Conservation (phyloP, 1,284 basidiomycete genomes). For the Microbotryum lychnidis-dioicae region DNA sequence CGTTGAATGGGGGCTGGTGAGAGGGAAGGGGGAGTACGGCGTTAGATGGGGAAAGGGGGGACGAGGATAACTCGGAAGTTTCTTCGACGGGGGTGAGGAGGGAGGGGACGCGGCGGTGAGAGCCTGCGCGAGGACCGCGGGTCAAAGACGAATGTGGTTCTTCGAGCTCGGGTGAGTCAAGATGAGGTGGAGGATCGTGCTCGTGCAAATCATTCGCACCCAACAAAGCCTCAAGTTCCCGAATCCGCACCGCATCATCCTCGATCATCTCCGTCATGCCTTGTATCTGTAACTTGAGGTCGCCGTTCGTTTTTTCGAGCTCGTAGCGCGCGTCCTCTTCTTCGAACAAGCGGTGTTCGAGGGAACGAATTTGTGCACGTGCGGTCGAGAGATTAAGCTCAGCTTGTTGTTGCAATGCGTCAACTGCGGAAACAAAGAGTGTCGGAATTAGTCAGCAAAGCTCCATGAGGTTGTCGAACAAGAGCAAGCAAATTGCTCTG, state of each 20-base stretch:
- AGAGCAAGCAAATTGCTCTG: no score
- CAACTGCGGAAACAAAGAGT: background rate
- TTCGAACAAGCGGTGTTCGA: constrained; percentile 28
- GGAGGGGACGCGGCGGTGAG: background rate
- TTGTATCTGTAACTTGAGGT: constrained; percentile 29
- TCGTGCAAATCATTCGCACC: background rate
- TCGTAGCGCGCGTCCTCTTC: constrained; percentile 18
- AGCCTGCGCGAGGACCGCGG: background rate
- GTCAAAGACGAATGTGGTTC: background rate
- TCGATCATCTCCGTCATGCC: constrained; percentile 24
- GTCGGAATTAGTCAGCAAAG: no score
- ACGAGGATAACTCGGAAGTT: constrained; percentile 3
- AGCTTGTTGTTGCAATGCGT: constrained; percentile 24
- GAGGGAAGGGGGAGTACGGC: constrained; percentile 15
- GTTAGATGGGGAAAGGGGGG: constrained; percentile 22
- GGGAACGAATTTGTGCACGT: constrained; percentile 22
- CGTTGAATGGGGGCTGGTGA: constrained; percentile 3
- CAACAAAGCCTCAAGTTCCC: background rate
- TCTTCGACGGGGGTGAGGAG: background rate
- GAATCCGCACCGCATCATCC: constrained; percentile 8
- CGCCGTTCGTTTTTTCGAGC: constrained; percentile 28
- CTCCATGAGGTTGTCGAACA: no score
- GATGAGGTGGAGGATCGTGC: background rate
- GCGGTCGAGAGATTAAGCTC: constrained; percentile 30
- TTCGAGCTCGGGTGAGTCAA: background rate